Conservation (phyloP, 2,329 filamentous ascomycete genomes). For the Hirsutella rhossiliensis region DNA sequence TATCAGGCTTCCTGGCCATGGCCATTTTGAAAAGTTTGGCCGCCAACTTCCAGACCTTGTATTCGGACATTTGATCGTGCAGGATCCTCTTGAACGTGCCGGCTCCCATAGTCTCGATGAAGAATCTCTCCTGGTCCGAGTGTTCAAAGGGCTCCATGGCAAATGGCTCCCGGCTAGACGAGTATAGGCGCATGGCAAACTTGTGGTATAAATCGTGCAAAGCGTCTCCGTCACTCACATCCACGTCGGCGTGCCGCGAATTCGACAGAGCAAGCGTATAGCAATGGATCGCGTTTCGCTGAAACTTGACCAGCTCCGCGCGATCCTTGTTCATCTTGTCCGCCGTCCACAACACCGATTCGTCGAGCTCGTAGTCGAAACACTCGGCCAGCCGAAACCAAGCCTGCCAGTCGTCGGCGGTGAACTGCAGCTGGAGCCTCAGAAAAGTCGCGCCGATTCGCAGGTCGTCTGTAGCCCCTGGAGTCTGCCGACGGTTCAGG, state of each 20-base stretch:
- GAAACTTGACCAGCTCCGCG: slow-evolving; percentile 59
- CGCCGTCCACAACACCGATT: slow-evolving; percentile 76
- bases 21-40: slow-evolving; percentile 44
- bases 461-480: slow-evolving; percentile 71
- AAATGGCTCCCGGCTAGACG: slow-evolving; percentile 49
- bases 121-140: slow-evolving; percentile 43
- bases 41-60: slow-evolving; percentile 50
- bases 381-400: slow-evolving; percentile 85
- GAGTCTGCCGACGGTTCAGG: slow-evolving; percentile 62
- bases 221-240: slow-evolving; percentile 35
- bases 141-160: slow-evolving; percentile 50
- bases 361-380: slow-evolving; percentile 79
- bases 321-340: slow-evolving; percentile 85
- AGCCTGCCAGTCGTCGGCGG: slow-evolving; percentile 72
- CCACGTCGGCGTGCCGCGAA: slow-evolving; percentile 31
- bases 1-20: slow-evolving; percentile 37
- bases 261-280: slow-evolving; percentile 51
- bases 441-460: slow-evolving; percentile 72
- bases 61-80: slow-evolving; percentile 44
- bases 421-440: slow-evolving; percentile 71
- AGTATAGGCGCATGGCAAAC: slow-evolving; percentile 50
- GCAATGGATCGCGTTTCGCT: slow-evolving; percentile 74
- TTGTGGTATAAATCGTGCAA: slow-evolving; percentile 47
- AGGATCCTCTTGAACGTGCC: slow-evolving; percentile 40
- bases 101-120: slow-evolving; percentile 36